These are phyloP conservation scores for Periconia digitata DNA, from an alignment of 2,329 filamentous ascomycete genomes.

Conservation along the genomic window DNA sequence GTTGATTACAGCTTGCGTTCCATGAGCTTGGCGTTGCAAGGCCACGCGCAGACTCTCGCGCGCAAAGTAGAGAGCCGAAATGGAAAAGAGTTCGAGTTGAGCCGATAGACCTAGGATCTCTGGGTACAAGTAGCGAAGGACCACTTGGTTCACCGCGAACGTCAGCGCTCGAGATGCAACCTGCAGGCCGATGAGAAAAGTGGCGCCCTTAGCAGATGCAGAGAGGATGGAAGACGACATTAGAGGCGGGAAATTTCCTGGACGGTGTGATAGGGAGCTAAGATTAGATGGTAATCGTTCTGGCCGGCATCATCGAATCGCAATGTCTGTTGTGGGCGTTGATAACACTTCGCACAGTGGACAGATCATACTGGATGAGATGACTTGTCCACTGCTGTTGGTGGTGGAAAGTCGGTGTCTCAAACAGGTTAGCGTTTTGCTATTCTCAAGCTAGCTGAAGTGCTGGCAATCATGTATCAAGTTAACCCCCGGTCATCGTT, in stretches of 20 bases:
- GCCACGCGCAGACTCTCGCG: slow-evolving; percentile 90
- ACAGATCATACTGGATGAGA: slow-evolving; percentile 10
- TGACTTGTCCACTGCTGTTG: slow-evolving; percentile 5
- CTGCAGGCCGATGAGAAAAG: slow-evolving; percentile 85
- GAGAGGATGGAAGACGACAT: slow-evolving; percentile 42
- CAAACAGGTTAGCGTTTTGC: slow-evolving; percentile 22
- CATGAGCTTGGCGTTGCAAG: slow-evolving; percentile 71
- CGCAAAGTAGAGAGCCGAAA: slow-evolving; percentile 92
- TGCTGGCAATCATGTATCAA: slow-evolving; percentile 3
- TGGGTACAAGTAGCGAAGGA: slow-evolving; percentile 86
- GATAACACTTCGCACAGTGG: slow-evolving; percentile 18
- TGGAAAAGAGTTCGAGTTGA: slow-evolving; percentile 89
- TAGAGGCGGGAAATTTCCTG: slow-evolving; percentile 3
- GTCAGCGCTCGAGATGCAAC: slow-evolving; percentile 84
- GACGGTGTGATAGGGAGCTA: background rate
- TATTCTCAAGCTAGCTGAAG: slow-evolving; percentile 4
- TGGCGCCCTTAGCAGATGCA: slow-evolving; percentile 69
- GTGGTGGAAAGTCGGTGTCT: slow-evolving; percentile 20
- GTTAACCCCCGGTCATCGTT: background rate
- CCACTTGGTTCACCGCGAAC: slow-evolving; percentile 87
- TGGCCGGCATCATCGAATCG: background rate
- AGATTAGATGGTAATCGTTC: background rate
- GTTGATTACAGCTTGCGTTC: slow-evolving; percentile 79
- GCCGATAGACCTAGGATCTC: slow-evolving; percentile 81
- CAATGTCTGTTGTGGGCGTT: slow-evolving; percentile 14